A percentile compares a stretch with the other conserved stretches of the same genome.
These are phyloP conservation scores for Monilinia vaccinii-corymbosi DNA, from an alignment of 2,329 filamentous ascomycete species.

Conservation along the genomic window DNA sequence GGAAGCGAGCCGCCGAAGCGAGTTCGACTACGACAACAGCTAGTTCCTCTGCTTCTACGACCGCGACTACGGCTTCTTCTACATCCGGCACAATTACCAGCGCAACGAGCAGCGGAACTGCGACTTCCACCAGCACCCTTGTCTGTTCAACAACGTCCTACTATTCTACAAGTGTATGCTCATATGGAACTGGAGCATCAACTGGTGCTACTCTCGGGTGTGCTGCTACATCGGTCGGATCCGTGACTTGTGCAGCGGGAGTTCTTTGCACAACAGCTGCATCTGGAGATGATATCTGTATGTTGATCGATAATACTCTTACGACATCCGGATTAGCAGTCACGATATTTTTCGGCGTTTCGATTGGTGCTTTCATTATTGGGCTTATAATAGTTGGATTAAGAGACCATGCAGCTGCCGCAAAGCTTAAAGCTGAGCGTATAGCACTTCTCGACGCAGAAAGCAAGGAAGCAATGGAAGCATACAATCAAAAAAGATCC, in stretches of 20 bases:
- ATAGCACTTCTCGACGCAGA: background rate
- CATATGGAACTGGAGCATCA: conserved; percentile 6
- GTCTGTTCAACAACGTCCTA: conserved; percentile 5
- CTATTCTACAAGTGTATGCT: conserved; percentile 3
- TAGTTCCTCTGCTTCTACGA: background rate
- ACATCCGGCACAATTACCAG: background rate
- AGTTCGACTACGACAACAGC: background rate
- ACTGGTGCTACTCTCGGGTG: conserved; percentile 6
- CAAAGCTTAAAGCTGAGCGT: background rate
- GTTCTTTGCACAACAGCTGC: conserved; percentile 2
- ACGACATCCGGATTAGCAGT: conserved; percentile 4
- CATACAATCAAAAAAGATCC: background rate
- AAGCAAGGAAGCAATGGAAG: background rate
- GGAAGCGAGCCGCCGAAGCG: conserved; percentile 10
- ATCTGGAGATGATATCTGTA: background rate
- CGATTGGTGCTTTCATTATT: background rate
- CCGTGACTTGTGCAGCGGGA: background rate
- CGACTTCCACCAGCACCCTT: background rate
- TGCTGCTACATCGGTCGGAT: background rate
- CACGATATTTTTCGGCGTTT: conserved; percentile 4
- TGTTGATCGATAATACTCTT: background rate
- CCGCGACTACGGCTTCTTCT: background rate
- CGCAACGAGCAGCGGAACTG: background rate
- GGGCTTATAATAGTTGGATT: background rate
- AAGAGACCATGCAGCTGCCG: background rate